Evolutionary conservation across 208 protist species (phyloP), one percentile per base, ranked within the genome.

Genomic region (Leishmania major): DNA sequence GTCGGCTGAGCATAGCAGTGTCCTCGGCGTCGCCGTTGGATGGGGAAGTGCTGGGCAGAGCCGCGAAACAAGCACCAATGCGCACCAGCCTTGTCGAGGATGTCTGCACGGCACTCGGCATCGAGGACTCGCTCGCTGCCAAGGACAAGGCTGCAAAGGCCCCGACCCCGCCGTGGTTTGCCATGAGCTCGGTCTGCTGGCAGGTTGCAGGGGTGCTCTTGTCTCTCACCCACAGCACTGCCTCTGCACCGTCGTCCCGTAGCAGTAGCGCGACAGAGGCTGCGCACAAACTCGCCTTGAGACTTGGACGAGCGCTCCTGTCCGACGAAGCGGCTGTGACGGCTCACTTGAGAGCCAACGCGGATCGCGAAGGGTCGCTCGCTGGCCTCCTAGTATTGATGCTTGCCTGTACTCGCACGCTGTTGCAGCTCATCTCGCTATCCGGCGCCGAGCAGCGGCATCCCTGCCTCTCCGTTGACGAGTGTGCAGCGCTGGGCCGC

Each of bases 171-270:
- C 73, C 75, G 37, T 94, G 90, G 90, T 92, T 82, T 78, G 40
- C 37, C 17, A 92, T 90, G 85, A 51, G 67, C 40, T 69, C 86
- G 17, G 53, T 92, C 35, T 89, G 87, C 59, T 93, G 87, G 90
- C 81, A 89, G 49, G 31, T 91, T 8, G 86, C 90, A 3, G 87
- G 82, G 5, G 55, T 84, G 28, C 60, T 95, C 11, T n/a, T 91
- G 19, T 62, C 55, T 28, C 17, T 25, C 28, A 53, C 67, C 2
- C 40, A 45, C 1, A 59, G 75, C 31, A 80, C 37, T 72, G 17
- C 17, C 37, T 11, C 67, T 47, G 40, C 31, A 28, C 57, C 7
- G 31, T 66, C 55, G 28, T 37, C 19, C 67, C 5, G n/a, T 59
- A 59, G 47, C 31, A 3, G 15, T 10, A 2, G 17, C 73, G 28